phyloP scores from a whole-genome alignment of 1,139 yeast species.

The Geotrichum cucujoidarum region DNA sequence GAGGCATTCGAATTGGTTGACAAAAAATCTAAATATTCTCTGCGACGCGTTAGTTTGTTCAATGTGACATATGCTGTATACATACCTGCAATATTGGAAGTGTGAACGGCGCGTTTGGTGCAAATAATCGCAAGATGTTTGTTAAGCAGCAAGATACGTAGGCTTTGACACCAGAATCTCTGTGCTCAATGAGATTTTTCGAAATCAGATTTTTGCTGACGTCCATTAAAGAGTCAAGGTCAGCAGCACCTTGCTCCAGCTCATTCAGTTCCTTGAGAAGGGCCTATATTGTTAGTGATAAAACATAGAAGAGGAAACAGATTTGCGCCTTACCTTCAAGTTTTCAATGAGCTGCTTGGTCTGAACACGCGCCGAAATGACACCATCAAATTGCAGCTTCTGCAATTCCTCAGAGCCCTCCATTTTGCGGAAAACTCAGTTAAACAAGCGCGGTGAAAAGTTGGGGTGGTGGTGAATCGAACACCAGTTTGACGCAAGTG shows the following conservation, averaged over 20 bases:
- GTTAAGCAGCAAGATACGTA: constrained; percentile 69
- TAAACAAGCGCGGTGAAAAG: too few relatives aligned
- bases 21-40: constrained; percentile 37
- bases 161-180: constrained; percentile 68
- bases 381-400: constrained; percentile 11
- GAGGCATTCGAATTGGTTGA: constrained; percentile 56
- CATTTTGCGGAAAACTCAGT: constrained; percentile 3
- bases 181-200: constrained; percentile 54
- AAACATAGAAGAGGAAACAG: too few relatives aligned
- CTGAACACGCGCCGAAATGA: constrained; percentile 15
- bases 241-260: constrained; percentile 15
- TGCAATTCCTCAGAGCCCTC: constrained; percentile 11
- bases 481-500: too few relatives aligned
- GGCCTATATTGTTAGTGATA: constrained; percentile 10
- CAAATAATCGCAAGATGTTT: constrained; percentile 70
- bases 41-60: constrained; percentile 39
- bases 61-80: neutral
- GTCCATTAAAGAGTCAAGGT: constrained; percentile 9
- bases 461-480: too few relatives aligned
- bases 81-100: constrained; percentile 53
- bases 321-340: constrained; percentile 14
- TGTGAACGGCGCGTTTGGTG: constrained; percentile 89
- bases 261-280: constrained; percentile 13
- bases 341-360: constrained; percentile 15
- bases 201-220: constrained; percentile 46